Conservation (phyloP, 1,284 basidiomycete species). For the Bondarzewia mesenterica region DNA sequence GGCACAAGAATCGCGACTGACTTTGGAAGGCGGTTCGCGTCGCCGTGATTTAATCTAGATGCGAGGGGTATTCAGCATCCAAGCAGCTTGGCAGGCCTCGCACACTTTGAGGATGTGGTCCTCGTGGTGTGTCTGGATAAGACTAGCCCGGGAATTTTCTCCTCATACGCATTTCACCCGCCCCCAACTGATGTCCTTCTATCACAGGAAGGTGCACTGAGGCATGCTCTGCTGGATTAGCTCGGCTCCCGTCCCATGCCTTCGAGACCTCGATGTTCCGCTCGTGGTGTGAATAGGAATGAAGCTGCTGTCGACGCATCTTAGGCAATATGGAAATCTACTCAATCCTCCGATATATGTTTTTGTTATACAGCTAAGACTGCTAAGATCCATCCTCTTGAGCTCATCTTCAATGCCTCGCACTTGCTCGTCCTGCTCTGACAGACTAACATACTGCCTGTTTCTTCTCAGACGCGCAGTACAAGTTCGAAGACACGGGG, state of each 20-base stretch:
- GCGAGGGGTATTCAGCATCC: neutral
- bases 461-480: neutral
- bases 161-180: neutral
- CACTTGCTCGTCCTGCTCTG: neutral
- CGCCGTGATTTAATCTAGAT: neutral
- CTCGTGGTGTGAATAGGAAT: neutral
- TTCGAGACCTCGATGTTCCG: neutral
- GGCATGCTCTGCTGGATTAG: neutral
- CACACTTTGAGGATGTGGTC: neutral
- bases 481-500: neutral
- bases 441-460: neutral
- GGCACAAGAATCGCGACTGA: neutral
- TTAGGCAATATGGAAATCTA: neutral
- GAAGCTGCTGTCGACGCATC: conserved; percentile 1
- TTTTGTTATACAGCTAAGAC: neutral
- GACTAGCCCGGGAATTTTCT: too few species aligned
- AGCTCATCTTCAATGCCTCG: neutral
- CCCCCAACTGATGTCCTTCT: conserved; percentile 1
- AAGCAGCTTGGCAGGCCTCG: neutral
- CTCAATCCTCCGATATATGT: neutral
- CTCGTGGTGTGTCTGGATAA: neutral
- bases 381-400: neutral
- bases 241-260: neutral
- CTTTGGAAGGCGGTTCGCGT: neutral
- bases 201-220: neutral